Base-by-base conservation (phyloP, 2,329 filamentous ascomycete species). In the Calonectria hawksworthii region DNA sequence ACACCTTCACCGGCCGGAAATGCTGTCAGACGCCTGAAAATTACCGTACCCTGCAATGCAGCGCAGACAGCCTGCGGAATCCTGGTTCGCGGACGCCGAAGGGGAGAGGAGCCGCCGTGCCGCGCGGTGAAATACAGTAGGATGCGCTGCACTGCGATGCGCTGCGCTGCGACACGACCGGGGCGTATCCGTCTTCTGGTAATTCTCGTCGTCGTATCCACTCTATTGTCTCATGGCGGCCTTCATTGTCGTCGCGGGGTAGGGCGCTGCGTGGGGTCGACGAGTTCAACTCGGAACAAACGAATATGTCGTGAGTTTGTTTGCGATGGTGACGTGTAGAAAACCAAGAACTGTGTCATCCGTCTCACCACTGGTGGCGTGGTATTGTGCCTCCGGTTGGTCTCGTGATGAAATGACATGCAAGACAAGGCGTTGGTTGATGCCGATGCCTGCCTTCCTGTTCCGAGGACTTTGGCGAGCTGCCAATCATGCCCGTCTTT, bases 21-120 rank as follows among this genome's bases (percentile, higher is more conserved):
- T 52, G 67, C 72, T 70, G 72, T 70, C 66, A 73, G 67, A 65
- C 36, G 59, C 54, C 41, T 50, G 51, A 59, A 72, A 66, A 59
- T 59, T 68, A 65, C 70, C 32, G 63, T 61, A 47, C 64, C 23
- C 30, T 44, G 59, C 59, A 28, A 6, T 64, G 59, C 30, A n/a
- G 50, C 34, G 61, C 63, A 68, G 64, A 30, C 44, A 65, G 51
- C 30, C 59, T 66, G 59, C 56, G 51, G 41, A 32, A 44, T 70
- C 59, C 72, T 51, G 38, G 61, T 61, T 69, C 41, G 51, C 56
- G 59, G 66, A 44, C 38, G 32, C 56, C 23, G 56, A 61, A 61
- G 41, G 66, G 56, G 28, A 56, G 36, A 68, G 32, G 21, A 50
- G 36, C 64, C 47, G 68, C 18, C 61, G 38, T 30, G 34, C 51